Evolutionary conservation across 2,329 filamentous ascomycete genomes (phyloP), one percentile per base, ranked within the genome.

Genomic region (Neofusicoccum sp.): DNA sequence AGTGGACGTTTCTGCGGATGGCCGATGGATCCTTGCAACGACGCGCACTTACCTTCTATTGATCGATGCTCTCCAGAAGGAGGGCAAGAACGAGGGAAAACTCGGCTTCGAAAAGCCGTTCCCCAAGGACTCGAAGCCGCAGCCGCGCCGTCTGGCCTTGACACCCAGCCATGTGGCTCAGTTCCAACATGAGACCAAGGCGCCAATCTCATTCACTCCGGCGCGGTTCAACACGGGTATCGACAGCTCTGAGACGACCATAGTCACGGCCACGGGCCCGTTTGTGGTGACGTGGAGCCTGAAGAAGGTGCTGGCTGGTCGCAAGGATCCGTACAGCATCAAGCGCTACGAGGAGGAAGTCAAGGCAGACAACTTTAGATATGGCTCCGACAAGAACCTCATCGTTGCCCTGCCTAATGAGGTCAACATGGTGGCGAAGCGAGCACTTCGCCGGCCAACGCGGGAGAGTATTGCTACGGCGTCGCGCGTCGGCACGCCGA

Each of bases 321-420:
- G 85, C 67, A 95, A 93, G 77, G 90, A 95, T 64, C 90, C 94
- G 0, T 99, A 99, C 80, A 91, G 89, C 69, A 98, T 99, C 83
- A 97, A 98, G 83, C 89, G 95, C 14, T 99, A 99, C 74, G 85
- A 87, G 0, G 95, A 99, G 71, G 90, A 96, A 67, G 93, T 99
- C 73, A 97, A 96, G 83, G 95, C 95, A 3, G 95, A 99, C 76
- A 96, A 99, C 76, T 99, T 99, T 87, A 93, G 95, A 71, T 99
- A 93, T 72, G 94, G 94, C 50, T 93, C 89, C 4, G 95, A 99
- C 77, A 96, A 97, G 85, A 97, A 97, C 71, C 92, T 99, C 71
- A 97, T 99, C 71, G 94, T 99, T 39, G 95, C 95, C 0, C 81
- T 99, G 67, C 93, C 95, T 2, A 97, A 99, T 74, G 93, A 98